A percentile compares a stretch with the other conserved stretches of the same genome.
Conservation (phyloP, 495 filamentous ascomycete genomes). For the Penicillium atrosanguineum region DNA sequence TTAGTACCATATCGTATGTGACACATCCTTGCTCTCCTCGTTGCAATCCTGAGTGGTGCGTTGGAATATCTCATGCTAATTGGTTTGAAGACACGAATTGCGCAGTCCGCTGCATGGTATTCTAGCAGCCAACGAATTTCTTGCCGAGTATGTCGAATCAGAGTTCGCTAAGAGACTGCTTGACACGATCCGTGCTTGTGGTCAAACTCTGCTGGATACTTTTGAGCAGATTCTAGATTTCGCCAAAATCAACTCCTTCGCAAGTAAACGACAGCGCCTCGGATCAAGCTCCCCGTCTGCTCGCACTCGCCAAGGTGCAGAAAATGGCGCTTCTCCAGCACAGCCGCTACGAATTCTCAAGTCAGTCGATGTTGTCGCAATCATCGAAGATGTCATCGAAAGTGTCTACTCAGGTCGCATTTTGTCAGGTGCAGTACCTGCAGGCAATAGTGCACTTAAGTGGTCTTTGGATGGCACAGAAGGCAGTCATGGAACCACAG, state of each 20-base stretch:
- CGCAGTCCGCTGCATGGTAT: conserved; percentile 64
- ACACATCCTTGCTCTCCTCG: conserved; percentile 3
- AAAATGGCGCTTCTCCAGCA: no score
- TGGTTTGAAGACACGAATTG: conserved; percentile 53
- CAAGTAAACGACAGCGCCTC: conserved; percentile 7
- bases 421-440: background rate
- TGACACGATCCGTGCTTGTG: conserved; percentile 57
- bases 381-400: conserved; percentile 9
- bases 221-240: conserved; percentile 64
- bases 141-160: conserved; percentile 50
- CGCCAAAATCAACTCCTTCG: conserved; percentile 50
- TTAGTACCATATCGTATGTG: conserved; percentile 55
- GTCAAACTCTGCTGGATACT: conserved; percentile 61
- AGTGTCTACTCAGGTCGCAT: conserved; percentile 5
- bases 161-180: conserved; percentile 47
- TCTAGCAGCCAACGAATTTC: conserved; percentile 56
- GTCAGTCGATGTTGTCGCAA: conserved; percentile 2
- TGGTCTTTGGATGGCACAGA: background rate
- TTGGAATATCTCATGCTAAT: conserved; percentile 18
- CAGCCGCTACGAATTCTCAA: conserved; percentile 1
- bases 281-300: no score
- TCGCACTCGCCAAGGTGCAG: no score
- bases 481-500: background rate
- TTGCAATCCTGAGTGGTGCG: no score
- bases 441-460: no score